These are phyloP conservation scores for Panaeolus papilionaceus DNA, from an alignment of 768 basidiomycete genomes.

Conservation along the genomic window DNA sequence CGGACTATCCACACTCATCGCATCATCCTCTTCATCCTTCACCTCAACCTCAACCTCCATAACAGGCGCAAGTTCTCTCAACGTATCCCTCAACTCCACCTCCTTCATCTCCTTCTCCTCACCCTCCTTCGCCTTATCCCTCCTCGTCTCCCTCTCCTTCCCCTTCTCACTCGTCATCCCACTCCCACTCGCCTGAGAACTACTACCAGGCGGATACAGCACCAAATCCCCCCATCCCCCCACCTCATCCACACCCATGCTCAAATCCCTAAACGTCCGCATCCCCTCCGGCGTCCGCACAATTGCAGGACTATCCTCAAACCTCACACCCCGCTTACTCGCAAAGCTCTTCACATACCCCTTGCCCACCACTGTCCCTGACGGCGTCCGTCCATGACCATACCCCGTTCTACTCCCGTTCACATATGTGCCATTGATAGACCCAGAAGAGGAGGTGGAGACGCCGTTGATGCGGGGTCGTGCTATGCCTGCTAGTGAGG, in stretches of 20 bases:
- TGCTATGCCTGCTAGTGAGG: constrained; percentile 36
- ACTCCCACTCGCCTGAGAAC: not conserved
- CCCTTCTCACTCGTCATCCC: constrained; percentile 50
- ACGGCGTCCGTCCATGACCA: constrained; percentile 20
- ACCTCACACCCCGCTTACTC: constrained; percentile 51
- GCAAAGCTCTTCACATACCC: constrained; percentile 18
- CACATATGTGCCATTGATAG: constrained; percentile 8
- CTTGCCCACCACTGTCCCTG: constrained; percentile 15
- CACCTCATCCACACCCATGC: constrained; percentile 49
- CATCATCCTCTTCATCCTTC: constrained; percentile 31
- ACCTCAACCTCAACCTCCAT: constrained; percentile 41
- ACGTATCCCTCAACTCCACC: constrained; percentile 36
- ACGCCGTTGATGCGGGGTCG: constrained; percentile 47
- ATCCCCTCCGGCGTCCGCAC: constrained; percentile 78
- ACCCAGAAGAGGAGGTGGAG: constrained; percentile 33
- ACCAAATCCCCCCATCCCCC: constrained; percentile 13
- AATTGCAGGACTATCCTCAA: constrained; percentile 72
- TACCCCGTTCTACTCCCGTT: not conserved
- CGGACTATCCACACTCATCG: constrained; percentile 36
- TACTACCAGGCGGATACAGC: too few relatives aligned
- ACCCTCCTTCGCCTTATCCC: constrained; percentile 74
- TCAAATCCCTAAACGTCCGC: constrained; percentile 66
- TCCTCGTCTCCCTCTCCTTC: constrained; percentile 74
- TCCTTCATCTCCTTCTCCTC: constrained; percentile 61
- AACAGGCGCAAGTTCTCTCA: constrained; percentile 43